Conservation (phyloP, 108 stramenopile species). For the Nitzschia sp. region DNA sequence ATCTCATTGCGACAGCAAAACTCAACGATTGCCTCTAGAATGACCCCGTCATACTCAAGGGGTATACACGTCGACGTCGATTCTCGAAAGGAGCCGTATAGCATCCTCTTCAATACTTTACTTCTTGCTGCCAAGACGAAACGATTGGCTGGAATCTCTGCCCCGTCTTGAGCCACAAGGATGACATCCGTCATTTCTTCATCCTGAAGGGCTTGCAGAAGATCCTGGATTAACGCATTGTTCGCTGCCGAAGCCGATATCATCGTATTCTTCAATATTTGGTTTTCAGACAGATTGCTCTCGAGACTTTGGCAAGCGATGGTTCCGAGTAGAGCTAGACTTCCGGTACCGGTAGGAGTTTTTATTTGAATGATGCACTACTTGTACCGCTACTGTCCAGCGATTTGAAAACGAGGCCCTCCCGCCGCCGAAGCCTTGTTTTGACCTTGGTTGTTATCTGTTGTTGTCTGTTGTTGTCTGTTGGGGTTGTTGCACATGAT, state of each 20-base stretch:
- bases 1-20: constrained; percentile 49
- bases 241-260: background rate
- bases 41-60: constrained; percentile 35
- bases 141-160: constrained; percentile 37
- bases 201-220: constrained; percentile 29
- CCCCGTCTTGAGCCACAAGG: constrained; percentile 43
- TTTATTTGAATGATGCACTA: too few species aligned
- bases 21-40: constrained; percentile 54
- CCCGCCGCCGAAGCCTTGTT: too few species aligned
- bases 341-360: too few species aligned
- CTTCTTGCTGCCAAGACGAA: constrained; percentile 54
- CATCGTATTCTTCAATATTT: background rate
- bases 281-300: too few species aligned
- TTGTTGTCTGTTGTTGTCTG: too few species aligned
- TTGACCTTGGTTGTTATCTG: too few species aligned
- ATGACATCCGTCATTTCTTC: constrained; percentile 49
- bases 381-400: too few species aligned
- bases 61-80: constrained; percentile 21
- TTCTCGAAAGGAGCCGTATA: constrained; percentile 38
- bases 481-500: too few species aligned
- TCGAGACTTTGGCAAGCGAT: too few species aligned
- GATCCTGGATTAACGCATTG: constrained; percentile 20
- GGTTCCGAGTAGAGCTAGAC: too few species aligned
- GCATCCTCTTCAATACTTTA: constrained; percentile 46
- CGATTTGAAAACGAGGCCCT: too few species aligned